Evolutionary conservation across 495 filamentous ascomycete genomes (phyloP).

Genomic region (Mycothermus thermophilus): DNA sequence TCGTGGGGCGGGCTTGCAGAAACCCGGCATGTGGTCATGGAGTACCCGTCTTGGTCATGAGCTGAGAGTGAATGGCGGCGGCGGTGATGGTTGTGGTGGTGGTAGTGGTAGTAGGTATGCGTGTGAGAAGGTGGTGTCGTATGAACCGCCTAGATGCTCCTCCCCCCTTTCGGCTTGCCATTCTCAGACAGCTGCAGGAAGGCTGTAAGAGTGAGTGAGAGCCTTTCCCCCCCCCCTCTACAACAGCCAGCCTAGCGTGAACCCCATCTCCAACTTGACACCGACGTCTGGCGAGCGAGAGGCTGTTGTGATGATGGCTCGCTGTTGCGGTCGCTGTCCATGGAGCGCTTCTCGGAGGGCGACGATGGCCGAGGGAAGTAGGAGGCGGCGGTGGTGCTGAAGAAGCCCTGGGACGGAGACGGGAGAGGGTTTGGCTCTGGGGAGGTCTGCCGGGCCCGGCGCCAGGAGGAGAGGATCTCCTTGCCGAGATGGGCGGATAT

Average conservation of each 20-base stretch:
- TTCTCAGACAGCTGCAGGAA: too few species aligned
- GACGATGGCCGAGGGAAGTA: constrained; percentile 23
- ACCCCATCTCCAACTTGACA: constrained; percentile 14
- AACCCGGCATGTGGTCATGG: too few species aligned
- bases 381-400: neutral
- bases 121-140: neutral
- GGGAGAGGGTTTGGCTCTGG: constrained; percentile 20
- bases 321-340: constrained; percentile 29
- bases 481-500: constrained; percentile 41
- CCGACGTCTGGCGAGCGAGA: constrained; percentile 7
- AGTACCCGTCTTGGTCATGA: too few species aligned
- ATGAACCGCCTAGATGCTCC: too few species aligned
- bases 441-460: constrained; percentile 24
- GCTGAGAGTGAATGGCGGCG: neutral
- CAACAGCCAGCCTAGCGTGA: constrained; percentile 7
- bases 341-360: constrained; percentile 26
- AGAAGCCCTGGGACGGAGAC: constrained; percentile 1
- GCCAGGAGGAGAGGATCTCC: constrained; percentile 35
- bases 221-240: too few species aligned
- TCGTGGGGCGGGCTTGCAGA: too few species aligned
- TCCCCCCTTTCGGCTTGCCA: too few species aligned
- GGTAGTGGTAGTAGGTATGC: neutral
- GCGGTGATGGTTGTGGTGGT: neutral
- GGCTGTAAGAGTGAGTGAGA: too few species aligned
- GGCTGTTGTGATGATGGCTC: constrained; percentile 2